Evolutionary conservation across 306 rosid genomes (phyloP).

Genomic region (Erythrophleum fordii): DNA sequence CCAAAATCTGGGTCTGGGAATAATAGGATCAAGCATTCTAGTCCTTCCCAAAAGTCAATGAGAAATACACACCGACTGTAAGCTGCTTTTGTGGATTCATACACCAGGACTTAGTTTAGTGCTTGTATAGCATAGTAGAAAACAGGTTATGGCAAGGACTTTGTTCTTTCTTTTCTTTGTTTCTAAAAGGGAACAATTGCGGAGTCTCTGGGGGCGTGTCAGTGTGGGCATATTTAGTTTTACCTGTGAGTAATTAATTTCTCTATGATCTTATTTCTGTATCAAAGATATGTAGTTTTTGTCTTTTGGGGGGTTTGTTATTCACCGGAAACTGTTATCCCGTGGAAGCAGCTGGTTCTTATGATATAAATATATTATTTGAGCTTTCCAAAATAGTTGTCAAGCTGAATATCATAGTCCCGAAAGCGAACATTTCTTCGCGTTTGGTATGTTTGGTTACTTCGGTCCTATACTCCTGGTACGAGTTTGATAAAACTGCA

Average conservation of each 20-base stretch:
- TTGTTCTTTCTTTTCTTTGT: constrained; percentile 20
- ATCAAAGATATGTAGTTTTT: not conserved
- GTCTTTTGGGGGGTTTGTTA: not conserved
- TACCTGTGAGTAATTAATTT: not conserved
- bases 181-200: not conserved
- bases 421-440: not conserved
- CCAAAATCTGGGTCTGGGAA: constrained; percentile 40
- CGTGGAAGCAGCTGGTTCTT: not conserved
- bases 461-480: not conserved
- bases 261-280: not conserved
- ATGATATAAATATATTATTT: constrained; percentile 1
- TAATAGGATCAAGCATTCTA: constrained; percentile 45
- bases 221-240: not conserved
- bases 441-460: not conserved
- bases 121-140: not conserved
- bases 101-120: not conserved
- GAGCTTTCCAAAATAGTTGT: not conserved
- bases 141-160: not conserved
- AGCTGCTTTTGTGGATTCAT: not conserved
- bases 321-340: not conserved
- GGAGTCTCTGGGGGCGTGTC: not conserved
- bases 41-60: constrained; percentile 42
- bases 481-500: not conserved
- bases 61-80: constrained; percentile 36
- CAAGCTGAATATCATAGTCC: not conserved